Evolutionary conservation across 2,329 filamentous ascomycete genomes (phyloP).

Genomic region (Trichoderma gracile): DNA sequence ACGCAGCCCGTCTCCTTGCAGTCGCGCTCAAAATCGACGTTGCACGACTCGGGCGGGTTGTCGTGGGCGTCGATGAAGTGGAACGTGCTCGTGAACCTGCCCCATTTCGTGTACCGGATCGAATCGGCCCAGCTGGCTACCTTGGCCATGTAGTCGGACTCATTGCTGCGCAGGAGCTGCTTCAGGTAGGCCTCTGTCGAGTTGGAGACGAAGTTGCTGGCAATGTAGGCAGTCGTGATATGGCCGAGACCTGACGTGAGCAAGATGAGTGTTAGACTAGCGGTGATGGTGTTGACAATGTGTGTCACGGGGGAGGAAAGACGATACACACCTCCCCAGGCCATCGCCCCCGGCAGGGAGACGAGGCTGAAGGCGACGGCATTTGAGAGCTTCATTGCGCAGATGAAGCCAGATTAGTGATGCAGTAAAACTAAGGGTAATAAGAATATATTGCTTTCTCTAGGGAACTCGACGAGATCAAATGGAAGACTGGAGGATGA

Average conservation of each 20-base stretch:
- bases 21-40: constrained; percentile 60
- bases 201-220: constrained; percentile 59
- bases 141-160: constrained; percentile 59
- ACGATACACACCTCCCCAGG: constrained; percentile 47
- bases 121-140: constrained; percentile 69
- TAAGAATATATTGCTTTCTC: neutral
- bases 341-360: constrained; percentile 39
- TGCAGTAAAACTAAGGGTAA: neutral
- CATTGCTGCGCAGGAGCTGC: constrained; percentile 55
- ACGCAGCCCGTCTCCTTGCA: constrained; percentile 64
- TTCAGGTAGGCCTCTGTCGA: constrained; percentile 60
- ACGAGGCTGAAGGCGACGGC: constrained; percentile 37
- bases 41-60: constrained; percentile 57
- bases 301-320: neutral
- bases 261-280: neutral
- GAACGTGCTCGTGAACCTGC: constrained; percentile 61
- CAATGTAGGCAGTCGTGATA: constrained; percentile 65
- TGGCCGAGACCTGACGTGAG: constrained; percentile 57
- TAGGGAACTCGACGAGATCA: neutral
- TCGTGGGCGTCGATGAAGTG: constrained; percentile 72
- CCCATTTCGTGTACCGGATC: constrained; percentile 64
- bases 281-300: neutral
- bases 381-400: constrained; percentile 38
- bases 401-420: neutral
- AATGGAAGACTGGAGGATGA: neutral